Conservation (phyloP, 352 stramenopile genomes). For the Phytophthora foliorum region DNA sequence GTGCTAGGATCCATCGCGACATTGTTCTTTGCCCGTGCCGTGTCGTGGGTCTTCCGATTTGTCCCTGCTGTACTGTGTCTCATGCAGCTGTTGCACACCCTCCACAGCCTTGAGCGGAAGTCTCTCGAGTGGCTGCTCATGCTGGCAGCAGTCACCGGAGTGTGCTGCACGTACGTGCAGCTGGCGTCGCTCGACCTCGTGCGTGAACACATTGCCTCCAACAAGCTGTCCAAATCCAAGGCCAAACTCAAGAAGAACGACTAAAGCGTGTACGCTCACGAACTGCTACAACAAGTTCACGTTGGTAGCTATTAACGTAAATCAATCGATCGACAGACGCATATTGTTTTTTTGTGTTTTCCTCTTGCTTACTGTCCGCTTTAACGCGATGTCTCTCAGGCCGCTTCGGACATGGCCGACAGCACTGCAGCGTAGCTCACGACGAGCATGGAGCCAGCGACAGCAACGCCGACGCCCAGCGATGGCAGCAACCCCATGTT, state of each 20-base stretch:
- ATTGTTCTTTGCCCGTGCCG: slow-evolving; percentile 42
- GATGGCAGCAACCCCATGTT: slow-evolving; percentile 36
- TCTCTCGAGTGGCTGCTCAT: slow-evolving; percentile 46
- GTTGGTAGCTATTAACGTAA: slow-evolving; percentile 23
- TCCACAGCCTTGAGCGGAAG: slow-evolving; percentile 25
- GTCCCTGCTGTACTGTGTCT: slow-evolving; percentile 27
- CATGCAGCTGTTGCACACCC: slow-evolving; percentile 39
- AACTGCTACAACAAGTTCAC: slow-evolving; percentile 2
- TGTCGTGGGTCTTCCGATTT: slow-evolving; percentile 32
- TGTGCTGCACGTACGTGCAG: slow-evolving; percentile 70
- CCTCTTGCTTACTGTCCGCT: not conserved
- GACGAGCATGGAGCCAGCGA: slow-evolving; percentile 48
- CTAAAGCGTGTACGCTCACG: slow-evolving; percentile 19
- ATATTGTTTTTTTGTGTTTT: slow-evolving; percentile 1
- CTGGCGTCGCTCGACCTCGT: slow-evolving; percentile 61
- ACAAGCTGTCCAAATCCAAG: slow-evolving; percentile 24
- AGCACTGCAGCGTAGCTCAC: slow-evolving; percentile 51
- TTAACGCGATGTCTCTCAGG: slow-evolving; percentile 4
- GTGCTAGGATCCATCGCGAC: slow-evolving; percentile 52
- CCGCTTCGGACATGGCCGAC: slow-evolving; percentile 42
- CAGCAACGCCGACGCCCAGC: slow-evolving; percentile 33
- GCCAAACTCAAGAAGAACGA: slow-evolving; percentile 44
- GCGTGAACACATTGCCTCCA: slow-evolving; percentile 51
- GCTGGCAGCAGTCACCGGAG: slow-evolving; percentile 51
- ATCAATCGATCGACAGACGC: slow-evolving; percentile 3